These are phyloP conservation scores for Neurospora sp. DNA, from an alignment of 495 filamentous ascomycete species.

Conservation along the genomic window DNA sequence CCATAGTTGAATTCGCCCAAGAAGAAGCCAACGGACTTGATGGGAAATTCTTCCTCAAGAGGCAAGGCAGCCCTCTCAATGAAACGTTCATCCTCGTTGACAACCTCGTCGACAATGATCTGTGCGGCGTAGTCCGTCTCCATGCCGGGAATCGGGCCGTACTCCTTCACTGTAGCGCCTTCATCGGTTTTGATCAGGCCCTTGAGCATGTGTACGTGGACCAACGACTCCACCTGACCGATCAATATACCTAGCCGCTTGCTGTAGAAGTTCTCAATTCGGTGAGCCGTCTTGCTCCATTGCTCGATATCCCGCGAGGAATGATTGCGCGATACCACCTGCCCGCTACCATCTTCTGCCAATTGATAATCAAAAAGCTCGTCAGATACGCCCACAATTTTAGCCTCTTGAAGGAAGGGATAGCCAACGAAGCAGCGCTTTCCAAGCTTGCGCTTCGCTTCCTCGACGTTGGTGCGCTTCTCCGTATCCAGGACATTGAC, in stretches of 20 bases:
- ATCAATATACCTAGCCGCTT: slow-evolving; percentile 83
- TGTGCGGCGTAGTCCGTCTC: slow-evolving; percentile 90
- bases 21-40: slow-evolving; percentile 77
- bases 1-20: slow-evolving; percentile 94
- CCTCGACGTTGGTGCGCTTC: slow-evolving; percentile 53
- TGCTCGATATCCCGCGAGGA: slow-evolving; percentile 67
- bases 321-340: slow-evolving; percentile 58
- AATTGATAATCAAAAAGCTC: slow-evolving; percentile 86
- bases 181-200: slow-evolving; percentile 85
- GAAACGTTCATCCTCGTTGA: slow-evolving; percentile 88
- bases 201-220: slow-evolving; percentile 87
- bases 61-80: slow-evolving; percentile 77
- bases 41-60: slow-evolving; percentile 86
- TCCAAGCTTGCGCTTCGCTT: slow-evolving; percentile 70
- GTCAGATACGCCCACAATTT: slow-evolving; percentile 79
- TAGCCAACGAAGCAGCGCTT: slow-evolving; percentile 86
- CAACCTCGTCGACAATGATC: slow-evolving; percentile 76
- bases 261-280: slow-evolving; percentile 78
- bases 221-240: slow-evolving; percentile 74
- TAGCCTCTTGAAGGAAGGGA: slow-evolving; percentile 90
- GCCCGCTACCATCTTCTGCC: slow-evolving; percentile 44
- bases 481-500: slow-evolving; percentile 72
- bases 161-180: slow-evolving; percentile 88
- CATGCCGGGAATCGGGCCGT: slow-evolving; percentile 75
- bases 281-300: slow-evolving; percentile 72